phyloP scores from a whole-genome alignment of 768 basidiomycete species.

The Kwoniella sp. region DNA sequence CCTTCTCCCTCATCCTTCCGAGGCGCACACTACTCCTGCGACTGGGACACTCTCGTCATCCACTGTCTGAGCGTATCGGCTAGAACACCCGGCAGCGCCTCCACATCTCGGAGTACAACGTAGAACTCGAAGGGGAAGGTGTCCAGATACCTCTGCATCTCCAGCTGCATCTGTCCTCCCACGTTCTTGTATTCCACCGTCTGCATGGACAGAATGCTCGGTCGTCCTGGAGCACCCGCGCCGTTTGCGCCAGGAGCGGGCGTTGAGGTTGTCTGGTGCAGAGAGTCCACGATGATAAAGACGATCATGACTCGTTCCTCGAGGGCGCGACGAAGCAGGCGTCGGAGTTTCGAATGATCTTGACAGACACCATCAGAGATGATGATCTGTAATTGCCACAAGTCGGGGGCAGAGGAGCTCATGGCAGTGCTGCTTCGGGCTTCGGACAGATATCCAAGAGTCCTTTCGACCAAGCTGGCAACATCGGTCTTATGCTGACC shows the following conservation, averaged over 20 bases:
- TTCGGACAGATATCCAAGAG: conserved; percentile 71
- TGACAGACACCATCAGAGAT: conserved; percentile 99
- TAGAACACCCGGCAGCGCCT: conserved; percentile 86
- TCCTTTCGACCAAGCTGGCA: conserved; percentile 75
- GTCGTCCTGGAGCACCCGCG: conserved; percentile 38
- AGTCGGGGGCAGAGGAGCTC: conserved; percentile 66
- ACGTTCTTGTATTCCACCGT: conserved; percentile 75
- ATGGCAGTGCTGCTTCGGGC: conserved; percentile 73
- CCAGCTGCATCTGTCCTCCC: conserved; percentile 75
- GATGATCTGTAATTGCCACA: conserved; percentile 98
- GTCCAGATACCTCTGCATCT: conserved; percentile 86
- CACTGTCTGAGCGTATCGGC: conserved; percentile 85
- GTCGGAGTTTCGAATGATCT: conserved; percentile 82
- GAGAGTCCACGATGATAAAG: conserved; percentile 91
- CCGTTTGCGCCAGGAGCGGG: conserved; percentile 13
- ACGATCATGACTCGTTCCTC: conserved; percentile 93
- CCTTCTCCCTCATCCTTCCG: too few relatives aligned
- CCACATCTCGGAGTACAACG: conserved; percentile 83
- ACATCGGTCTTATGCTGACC: conserved; percentile 88
- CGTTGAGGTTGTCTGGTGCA: conserved; percentile 60
- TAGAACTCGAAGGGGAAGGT: conserved; percentile 98
- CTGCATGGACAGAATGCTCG: conserved; percentile 90
- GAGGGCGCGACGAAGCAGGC: conserved; percentile 77
- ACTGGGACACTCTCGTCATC: conserved; percentile 54
- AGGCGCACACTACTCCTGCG: conserved; percentile 44